Percentiles rank a stretch among this genome's conserved stretches.
Conservation (phyloP, 2,329 filamentous ascomycete species). For the Penicillium sp. region DNA sequence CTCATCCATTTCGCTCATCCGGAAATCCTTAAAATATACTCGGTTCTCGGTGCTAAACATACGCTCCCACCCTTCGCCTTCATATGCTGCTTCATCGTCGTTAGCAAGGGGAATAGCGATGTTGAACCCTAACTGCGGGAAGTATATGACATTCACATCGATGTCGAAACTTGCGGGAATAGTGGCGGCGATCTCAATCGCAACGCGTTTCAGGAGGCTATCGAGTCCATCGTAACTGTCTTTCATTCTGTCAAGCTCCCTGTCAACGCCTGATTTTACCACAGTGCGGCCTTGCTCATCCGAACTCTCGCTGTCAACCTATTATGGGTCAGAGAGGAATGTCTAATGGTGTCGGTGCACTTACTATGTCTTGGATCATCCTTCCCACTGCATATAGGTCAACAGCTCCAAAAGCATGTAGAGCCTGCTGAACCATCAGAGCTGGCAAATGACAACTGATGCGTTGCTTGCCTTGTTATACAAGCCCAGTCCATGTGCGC, state of each 20-base stretch:
- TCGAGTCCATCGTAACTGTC: constrained; percentile 78
- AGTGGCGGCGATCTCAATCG: constrained; percentile 64
- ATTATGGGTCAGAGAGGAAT: constrained; percentile 18
- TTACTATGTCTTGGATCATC: constrained; percentile 69
- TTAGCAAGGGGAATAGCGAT: constrained; percentile 72
- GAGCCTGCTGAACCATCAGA: constrained; percentile 50
- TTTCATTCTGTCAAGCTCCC: constrained; percentile 77
- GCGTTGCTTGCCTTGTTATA: constrained; percentile 55
- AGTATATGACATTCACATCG: constrained; percentile 79
- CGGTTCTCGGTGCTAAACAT: constrained; percentile 74
- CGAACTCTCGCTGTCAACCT: constrained; percentile 80
- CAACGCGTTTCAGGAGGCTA: constrained; percentile 71
- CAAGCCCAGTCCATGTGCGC: constrained; percentile 58
- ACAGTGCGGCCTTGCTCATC: constrained; percentile 72
- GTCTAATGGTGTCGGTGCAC: constrained; percentile 2
- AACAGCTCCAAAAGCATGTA: constrained; percentile 62
- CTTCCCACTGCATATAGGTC: constrained; percentile 70
- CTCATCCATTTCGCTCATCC: constrained; percentile 80
- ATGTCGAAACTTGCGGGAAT: constrained; percentile 63
- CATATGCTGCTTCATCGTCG: constrained; percentile 65
- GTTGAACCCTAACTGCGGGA: constrained; percentile 90
- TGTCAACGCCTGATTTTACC: constrained; percentile 73
- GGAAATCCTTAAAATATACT: constrained; percentile 83
- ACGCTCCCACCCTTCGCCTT: constrained; percentile 76
- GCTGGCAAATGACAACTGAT: neutral